phyloP scores from a whole-genome alignment of 2,329 filamentous ascomycete species.

The Aspergillus ochraceoroseus region DNA sequence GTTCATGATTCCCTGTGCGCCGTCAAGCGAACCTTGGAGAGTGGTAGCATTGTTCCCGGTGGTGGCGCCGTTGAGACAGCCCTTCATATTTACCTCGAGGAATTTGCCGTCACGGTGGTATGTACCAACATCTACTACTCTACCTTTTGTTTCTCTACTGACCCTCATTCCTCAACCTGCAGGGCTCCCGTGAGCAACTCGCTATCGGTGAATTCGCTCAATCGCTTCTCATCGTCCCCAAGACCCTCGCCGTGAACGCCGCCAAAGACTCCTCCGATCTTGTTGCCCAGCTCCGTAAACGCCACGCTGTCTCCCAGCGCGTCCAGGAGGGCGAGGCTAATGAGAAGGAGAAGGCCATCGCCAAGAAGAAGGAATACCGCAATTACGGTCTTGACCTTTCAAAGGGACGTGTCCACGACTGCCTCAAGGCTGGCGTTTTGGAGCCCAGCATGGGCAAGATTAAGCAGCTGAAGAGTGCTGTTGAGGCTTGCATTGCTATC shows the following conservation, averaged over 20 bases:
- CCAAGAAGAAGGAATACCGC: conserved; percentile 94
- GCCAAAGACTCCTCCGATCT: conserved; percentile 95
- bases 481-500: conserved; percentile 97
- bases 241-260: conserved; percentile 93
- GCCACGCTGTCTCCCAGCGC: conserved; percentile 90
- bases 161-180: conserved; percentile 1
- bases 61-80: conserved; percentile 98
- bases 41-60: conserved; percentile 91
- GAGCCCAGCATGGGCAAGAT: conserved; percentile 99
- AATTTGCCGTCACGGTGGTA: conserved; percentile 93
- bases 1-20: conserved; percentile 95
- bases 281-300: conserved; percentile 87
- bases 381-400: conserved; percentile 93
- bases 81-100: conserved; percentile 96
- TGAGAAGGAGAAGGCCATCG: conserved; percentile 82
- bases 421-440: conserved; percentile 88
- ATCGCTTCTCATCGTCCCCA: conserved; percentile 87
- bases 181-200: conserved; percentile 89
- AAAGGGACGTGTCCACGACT: conserved; percentile 86
- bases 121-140: conserved; percentile 27
- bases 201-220: conserved; percentile 97
- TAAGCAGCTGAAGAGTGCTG: conserved; percentile 94
- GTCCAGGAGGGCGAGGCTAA: conserved; percentile 71
- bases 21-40: conserved; percentile 95
- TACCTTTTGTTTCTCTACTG: not conserved